phyloP scores from a whole-genome alignment of 2,329 filamentous ascomycete genomes.

The Paracorniculantispora psalliotae region DNA sequence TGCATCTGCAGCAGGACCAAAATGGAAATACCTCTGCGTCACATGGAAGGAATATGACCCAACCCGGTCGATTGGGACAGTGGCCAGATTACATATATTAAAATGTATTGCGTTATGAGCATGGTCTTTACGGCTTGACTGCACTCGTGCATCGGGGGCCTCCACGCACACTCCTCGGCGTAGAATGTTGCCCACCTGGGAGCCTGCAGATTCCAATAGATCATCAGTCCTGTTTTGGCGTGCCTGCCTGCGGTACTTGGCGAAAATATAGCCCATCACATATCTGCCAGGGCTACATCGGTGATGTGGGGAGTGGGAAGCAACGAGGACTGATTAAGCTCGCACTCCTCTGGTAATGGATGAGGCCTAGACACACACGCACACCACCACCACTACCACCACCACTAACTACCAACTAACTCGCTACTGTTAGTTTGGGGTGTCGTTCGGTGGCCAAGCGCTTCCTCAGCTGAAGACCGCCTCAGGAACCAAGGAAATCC shows the following conservation, averaged over 20 bases:
- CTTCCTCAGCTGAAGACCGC: not conserved
- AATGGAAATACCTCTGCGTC: slow-evolving; percentile 6
- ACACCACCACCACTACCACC: not conserved
- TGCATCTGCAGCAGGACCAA: slow-evolving; percentile 6
- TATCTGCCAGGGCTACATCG: not conserved
- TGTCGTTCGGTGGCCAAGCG: slow-evolving; percentile 4
- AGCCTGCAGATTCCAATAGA: not conserved
- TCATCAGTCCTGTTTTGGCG: not conserved
- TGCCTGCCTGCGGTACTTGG: not conserved
- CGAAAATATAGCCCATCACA: not conserved
- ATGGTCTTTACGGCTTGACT: not conserved
- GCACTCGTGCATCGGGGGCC: not conserved
- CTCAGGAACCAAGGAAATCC: not conserved
- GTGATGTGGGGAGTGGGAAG: not conserved
- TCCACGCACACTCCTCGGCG: not conserved
- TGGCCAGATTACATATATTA: not conserved
- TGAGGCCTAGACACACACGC: not conserved
- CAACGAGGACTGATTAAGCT: not conserved
- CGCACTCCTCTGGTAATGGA: not conserved
- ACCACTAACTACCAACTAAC: not conserved
- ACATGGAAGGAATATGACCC: not conserved
- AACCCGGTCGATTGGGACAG: not conserved
- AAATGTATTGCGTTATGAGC: not conserved
- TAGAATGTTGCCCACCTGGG: not conserved
- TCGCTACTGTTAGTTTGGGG: not conserved